Evolutionary conservation across 805 yeast species (phyloP), one percentile per base, ranked within the genome.

Genomic region (Barnettozyma californica): DNA sequence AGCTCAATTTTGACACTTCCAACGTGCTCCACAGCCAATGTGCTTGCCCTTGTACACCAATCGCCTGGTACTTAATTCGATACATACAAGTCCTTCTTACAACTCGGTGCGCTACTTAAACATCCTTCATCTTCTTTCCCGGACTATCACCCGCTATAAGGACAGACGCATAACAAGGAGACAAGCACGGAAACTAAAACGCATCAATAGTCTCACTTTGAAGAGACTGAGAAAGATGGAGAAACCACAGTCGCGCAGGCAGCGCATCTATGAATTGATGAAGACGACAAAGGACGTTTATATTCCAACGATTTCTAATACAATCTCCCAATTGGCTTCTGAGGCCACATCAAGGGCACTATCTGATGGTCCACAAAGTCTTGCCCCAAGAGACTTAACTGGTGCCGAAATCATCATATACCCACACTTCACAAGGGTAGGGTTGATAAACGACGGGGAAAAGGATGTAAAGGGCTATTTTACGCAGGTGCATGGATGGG

Each of bases 401-500:
- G 83, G 84, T 54, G 81, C 89, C 27, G 67, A 75, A 16, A 73
- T 88, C n/a, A 64, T 79, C 2, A 65, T 84, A 36, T 82, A 78
- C 55, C 84, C 84, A 20, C 74, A 83, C 4, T 83, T 74, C 62
- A 71, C 81, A 0, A 65, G 78, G 7, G 49, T 53, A 10, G 53
- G 58, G 4, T 20, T 40, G 26, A n/a, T 40, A 2, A 25, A 26
- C 9, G 43, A 18, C 10, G 27, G 33, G 34, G n/a, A 2, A 8
- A n/a, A 40, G 41, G 21, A 38, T 20, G 64, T 61, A 14, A 59
- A 59, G 8, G 71, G 69, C 45, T 79, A 70, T 53, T 76, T 76
- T 36, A 77, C 84, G 2, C 80, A 80, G 33, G 78, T 91, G 3
- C 74, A 87, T 40, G 96, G 97, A 7, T 79, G 86, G 76, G 73